A percentile compares a stretch with the other conserved stretches of the same genome.
These are phyloP conservation scores for Podospora conica DNA, from an alignment of 495 filamentous ascomycete species.

Conservation along the genomic window DNA sequence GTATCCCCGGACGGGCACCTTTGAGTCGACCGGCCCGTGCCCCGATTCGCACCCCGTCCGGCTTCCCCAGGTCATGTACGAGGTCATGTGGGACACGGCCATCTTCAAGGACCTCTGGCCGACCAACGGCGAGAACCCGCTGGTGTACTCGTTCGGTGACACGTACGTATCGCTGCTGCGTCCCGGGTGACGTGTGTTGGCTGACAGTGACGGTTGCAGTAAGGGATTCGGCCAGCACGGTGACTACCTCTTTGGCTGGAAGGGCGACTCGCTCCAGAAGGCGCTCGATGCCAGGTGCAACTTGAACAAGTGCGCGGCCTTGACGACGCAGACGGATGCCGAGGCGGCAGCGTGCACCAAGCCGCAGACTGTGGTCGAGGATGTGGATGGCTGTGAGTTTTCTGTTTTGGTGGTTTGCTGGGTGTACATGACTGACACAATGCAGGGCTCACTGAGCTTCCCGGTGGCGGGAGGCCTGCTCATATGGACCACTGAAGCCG, in stretches of 20 bases:
- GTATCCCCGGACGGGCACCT: constrained; percentile 37
- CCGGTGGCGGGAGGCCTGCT: constrained; percentile 10
- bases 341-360: constrained; percentile 28
- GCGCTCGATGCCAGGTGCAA: constrained; percentile 45
- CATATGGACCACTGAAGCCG: not conserved
- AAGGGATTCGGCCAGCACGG: constrained; percentile 42
- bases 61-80: constrained; percentile 46
- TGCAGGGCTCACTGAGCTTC: constrained; percentile 15
- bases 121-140: constrained; percentile 36
- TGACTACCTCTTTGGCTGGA: constrained; percentile 49
- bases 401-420: too few relatives aligned
- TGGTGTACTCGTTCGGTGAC: constrained; percentile 46
- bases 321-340: constrained; percentile 28
- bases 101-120: constrained; percentile 45
- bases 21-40: constrained; percentile 36
- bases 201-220: constrained; percentile 33
- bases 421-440: too few relatives aligned
- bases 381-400: constrained; percentile 30
- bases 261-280: constrained; percentile 40
- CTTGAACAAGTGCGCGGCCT: constrained; percentile 33
- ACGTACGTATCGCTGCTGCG: constrained; percentile 11
- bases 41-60: constrained; percentile 39
- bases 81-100: constrained; percentile 43
- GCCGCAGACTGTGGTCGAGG: constrained; percentile 29
- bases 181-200: constrained; percentile 35